These are phyloP conservation scores for Alternaria sp. DNA, from an alignment of 2,329 filamentous ascomycete species.

Conservation along the genomic window DNA sequence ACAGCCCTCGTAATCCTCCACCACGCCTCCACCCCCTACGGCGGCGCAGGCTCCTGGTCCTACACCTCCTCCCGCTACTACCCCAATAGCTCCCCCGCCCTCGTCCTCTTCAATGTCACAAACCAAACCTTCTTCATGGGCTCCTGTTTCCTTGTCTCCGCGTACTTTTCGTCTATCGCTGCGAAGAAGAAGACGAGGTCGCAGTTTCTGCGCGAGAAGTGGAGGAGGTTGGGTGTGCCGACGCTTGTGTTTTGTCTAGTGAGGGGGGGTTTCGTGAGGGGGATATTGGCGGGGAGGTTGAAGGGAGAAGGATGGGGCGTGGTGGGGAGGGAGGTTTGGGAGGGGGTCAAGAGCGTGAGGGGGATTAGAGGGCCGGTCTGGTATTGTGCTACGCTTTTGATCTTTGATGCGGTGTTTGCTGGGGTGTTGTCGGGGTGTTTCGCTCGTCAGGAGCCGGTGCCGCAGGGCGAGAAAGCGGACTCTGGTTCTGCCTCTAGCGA, in stretches of 20 bases:
- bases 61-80: slow-evolving; percentile 9
- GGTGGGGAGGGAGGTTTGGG: background rate
- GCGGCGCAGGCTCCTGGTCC: slow-evolving; percentile 22
- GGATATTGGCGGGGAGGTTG: slow-evolving; percentile 3
- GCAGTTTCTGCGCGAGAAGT: slow-evolving; percentile 17
- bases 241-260: slow-evolving; percentile 16
- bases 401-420: slow-evolving; percentile 22
- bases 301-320: background rate
- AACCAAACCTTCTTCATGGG: slow-evolving; percentile 34
- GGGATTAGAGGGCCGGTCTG: slow-evolving; percentile 25
- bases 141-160: slow-evolving; percentile 27
- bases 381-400: slow-evolving; percentile 24
- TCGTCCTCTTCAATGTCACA: slow-evolving; percentile 20
- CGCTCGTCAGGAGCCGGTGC: background rate
- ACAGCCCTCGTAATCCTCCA: slow-evolving; percentile 28
- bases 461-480: no score
- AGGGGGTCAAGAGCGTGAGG: slow-evolving; percentile 5
- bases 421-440: background rate
- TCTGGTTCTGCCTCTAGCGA: background rate
- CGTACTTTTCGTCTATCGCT: slow-evolving; percentile 22
- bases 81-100: slow-evolving; percentile 4
- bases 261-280: background rate
- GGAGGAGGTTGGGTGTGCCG: slow-evolving; percentile 25
- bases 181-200: slow-evolving; percentile 1
- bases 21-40: slow-evolving; percentile 26